Evolutionary conservation across 495 filamentous ascomycete genomes (phyloP).

Genomic region (Aspergillus biplanus): DNA sequence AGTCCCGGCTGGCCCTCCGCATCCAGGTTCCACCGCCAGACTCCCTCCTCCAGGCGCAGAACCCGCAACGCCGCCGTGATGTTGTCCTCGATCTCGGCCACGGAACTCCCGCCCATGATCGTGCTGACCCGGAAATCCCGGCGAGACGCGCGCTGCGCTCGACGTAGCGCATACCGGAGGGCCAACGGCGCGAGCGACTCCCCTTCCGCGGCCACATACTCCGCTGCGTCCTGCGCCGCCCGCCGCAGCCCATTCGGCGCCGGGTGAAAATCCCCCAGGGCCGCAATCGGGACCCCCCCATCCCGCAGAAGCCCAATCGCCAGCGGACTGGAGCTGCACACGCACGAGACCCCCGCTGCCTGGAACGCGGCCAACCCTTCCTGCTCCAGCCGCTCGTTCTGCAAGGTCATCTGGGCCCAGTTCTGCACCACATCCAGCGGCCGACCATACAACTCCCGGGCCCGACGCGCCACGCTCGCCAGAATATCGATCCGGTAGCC

Average conservation of each 20-base stretch:
- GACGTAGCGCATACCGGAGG: conserved; percentile 12
- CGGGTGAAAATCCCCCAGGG: conserved; percentile 17
- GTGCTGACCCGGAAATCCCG: conserved; percentile 5
- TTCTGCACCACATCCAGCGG: conserved; percentile 15
- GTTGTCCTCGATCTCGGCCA: conserved; percentile 13
- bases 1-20: background rate
- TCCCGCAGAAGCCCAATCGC: conserved; percentile 14
- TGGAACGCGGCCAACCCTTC: conserved; percentile 11
- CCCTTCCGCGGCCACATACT: background rate
- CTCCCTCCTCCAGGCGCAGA: background rate
- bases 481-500: conserved; percentile 14
- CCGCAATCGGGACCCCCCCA: conserved; percentile 13
- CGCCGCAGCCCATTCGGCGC: conserved; percentile 9
- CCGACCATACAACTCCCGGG: conserved; percentile 4
- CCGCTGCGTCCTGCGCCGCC: conserved; percentile 7
- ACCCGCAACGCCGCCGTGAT: conserved; percentile 12
- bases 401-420: conserved; percentile 22
- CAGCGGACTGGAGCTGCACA: conserved; percentile 16
- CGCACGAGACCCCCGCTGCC: conserved; percentile 12
- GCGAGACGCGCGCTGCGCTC: conserved; percentile 6
- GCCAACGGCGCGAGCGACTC: conserved; percentile 10
- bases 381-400: conserved; percentile 16
- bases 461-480: conserved; percentile 5
- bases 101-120: conserved; percentile 13
- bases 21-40: conserved; percentile 9